Conservation (phyloP, 257 asterid genomes). For the Nicotiana paniculata region DNA sequence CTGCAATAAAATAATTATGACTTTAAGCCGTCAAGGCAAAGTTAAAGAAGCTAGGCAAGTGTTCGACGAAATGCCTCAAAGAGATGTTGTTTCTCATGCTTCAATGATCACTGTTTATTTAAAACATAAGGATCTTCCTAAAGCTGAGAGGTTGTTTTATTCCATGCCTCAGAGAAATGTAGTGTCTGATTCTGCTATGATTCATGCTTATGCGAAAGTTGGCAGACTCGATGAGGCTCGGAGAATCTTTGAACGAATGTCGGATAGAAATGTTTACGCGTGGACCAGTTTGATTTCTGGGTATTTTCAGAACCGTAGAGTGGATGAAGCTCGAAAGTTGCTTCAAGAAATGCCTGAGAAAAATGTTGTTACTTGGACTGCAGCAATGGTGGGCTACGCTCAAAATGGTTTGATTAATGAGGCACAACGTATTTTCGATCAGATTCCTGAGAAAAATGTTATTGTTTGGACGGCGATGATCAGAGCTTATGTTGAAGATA, state of each 20-base stretch:
- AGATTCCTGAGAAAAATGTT: slow-evolving; percentile 37
- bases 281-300: slow-evolving; percentile 64
- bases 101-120: slow-evolving; percentile 40
- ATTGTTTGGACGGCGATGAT: slow-evolving; percentile 58
- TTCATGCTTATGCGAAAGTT: slow-evolving; percentile 51
- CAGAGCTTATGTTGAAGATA: slow-evolving; percentile 34
- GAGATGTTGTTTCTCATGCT: slow-evolving; percentile 42
- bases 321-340: slow-evolving; percentile 34
- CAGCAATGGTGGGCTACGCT: slow-evolving; percentile 38
- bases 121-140: slow-evolving; percentile 35
- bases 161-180: slow-evolving; percentile 43
- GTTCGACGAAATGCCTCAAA: slow-evolving; percentile 45
- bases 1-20: neutral
- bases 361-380: slow-evolving; percentile 51
- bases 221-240: slow-evolving; percentile 35
- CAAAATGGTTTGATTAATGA: slow-evolving; percentile 40
- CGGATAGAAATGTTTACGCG: slow-evolving; percentile 44
- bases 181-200: slow-evolving; percentile 61
- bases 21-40: slow-evolving; percentile 35
- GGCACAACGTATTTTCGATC: slow-evolving; percentile 45
- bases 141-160: slow-evolving; percentile 37
- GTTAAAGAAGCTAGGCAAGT: slow-evolving; percentile 31
- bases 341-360: slow-evolving; percentile 43
- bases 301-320: slow-evolving; percentile 37
- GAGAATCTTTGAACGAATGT: slow-evolving; percentile 44